phyloP scores from a whole-genome alignment of 768 basidiomycete species.

The Gyrodon lividus region DNA sequence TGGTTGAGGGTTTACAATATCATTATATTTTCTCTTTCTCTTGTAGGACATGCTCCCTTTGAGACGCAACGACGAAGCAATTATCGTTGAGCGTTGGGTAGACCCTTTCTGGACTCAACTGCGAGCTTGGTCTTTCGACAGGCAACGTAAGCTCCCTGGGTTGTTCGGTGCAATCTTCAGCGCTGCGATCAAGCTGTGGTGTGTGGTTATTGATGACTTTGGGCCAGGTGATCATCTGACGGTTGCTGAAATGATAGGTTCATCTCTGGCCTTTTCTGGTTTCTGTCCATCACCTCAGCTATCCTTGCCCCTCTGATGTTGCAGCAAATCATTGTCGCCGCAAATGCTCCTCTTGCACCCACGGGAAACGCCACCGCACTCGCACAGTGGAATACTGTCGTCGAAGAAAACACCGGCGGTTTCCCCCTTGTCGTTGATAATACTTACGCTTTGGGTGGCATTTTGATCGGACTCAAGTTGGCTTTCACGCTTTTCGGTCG shows the following conservation, averaged over 20 bases:
- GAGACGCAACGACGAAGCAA: conserved; percentile 25
- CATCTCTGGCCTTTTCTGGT: conserved; percentile 28
- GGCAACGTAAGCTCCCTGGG: conserved; percentile 9
- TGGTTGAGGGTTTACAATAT: conserved; percentile 21
- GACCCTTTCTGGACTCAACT: conserved; percentile 25
- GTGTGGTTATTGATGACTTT: background rate
- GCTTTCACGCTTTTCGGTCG: conserved; percentile 26
- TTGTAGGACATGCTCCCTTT: conserved; percentile 26
- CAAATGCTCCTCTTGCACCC: conserved; percentile 19
- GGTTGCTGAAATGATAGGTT: conserved; percentile 14
- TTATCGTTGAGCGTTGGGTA: conserved; percentile 23
- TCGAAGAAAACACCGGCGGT: conserved; percentile 26
- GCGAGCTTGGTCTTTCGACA: conserved; percentile 19
- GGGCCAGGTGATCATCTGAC: background rate
- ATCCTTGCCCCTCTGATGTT: conserved; percentile 26
- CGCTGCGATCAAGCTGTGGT: conserved; percentile 18
- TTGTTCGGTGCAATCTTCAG: conserved; percentile 18
- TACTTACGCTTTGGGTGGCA: conserved; percentile 23
- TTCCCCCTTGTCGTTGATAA: conserved; percentile 27
- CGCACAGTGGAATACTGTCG: conserved; percentile 16
- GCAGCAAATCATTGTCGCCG: conserved; percentile 28
- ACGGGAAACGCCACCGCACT: conserved; percentile 18
- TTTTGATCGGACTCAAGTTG: conserved; percentile 26
- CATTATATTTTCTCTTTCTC: conserved; percentile 1
- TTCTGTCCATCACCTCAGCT: conserved; percentile 21